Base-by-base conservation (phyloP, 768 basidiomycete species). In the Lactifluus pinguis region DNA sequence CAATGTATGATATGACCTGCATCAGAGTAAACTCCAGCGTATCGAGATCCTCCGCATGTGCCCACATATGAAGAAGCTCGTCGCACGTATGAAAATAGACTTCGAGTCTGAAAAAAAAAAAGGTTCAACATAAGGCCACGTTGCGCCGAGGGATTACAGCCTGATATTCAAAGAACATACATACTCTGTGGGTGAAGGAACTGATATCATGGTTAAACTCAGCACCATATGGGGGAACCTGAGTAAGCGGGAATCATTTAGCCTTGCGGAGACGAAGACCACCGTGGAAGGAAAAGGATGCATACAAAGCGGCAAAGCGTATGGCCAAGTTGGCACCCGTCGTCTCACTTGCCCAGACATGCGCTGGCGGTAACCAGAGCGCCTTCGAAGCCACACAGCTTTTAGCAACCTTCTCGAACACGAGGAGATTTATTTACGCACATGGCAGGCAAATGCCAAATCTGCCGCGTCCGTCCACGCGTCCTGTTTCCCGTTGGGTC, bases 381-480 rank as follows among this genome's bases (percentile, higher is more conserved):
- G 62, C 53, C 65, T 71, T 53, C 13, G 30, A 41, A 0, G 32
- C n/a, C 11, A 30, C 34, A 11, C 14, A 21, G 25, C 25, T 25
- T 44, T 61, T n/a, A 53, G 55, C 6, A 29, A 32, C 19, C 4
- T 10, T 10, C 29, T 42, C 13, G 21, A 32, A 49, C 3, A 21
- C 4, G 34, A 49, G 14, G 6, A 7, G 32, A 25, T 15, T 39
- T 17, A 41, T 30, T 25, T 1, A 60, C 67, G 42, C 49, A 67
- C 67, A 51, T 61, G 51, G 44, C 60, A 63, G 21, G 66, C 67
- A 21, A 68, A 62, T 17, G 70, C 70, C 19, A 70, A 41, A 53
- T 71, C 69, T 15, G 70, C 70, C 13, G 70, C 70, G 55, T 70
- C 66, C 44, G 69, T 66, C 65, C 70, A 71, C 1, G 67, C 44